Evolutionary conservation across 495 filamentous ascomycete species (phyloP).

Genomic region (Penicillium steckii): DNA sequence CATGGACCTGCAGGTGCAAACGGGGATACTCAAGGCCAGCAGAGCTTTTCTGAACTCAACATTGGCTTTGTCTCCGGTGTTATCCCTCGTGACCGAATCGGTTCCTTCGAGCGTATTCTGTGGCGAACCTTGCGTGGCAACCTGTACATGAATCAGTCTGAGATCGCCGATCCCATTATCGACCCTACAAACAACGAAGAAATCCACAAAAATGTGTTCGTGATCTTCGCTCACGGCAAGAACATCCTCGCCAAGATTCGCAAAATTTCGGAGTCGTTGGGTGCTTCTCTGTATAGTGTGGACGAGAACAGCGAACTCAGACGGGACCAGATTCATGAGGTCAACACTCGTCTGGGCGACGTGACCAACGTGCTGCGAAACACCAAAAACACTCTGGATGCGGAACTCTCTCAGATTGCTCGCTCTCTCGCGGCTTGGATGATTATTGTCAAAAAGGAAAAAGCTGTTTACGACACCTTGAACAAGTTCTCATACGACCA

Average conservation of each 20-base stretch:
- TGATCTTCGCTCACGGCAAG: slow-evolving; percentile 98
- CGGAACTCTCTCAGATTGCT: slow-evolving; percentile 88
- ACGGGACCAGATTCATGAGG: slow-evolving; percentile 92
- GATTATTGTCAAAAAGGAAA: slow-evolving; percentile 96
- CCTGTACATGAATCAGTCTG: slow-evolving; percentile 99
- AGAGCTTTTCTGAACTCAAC: slow-evolving; percentile 92
- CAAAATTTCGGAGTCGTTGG: slow-evolving; percentile 96
- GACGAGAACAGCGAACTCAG: slow-evolving; percentile 95
- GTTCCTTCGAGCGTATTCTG: slow-evolving; percentile 92
- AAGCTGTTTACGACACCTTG: slow-evolving; percentile 94
- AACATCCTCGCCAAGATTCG: slow-evolving; percentile 98
- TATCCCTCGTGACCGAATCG: slow-evolving; percentile 88
- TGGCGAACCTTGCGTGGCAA: slow-evolving; percentile 97
- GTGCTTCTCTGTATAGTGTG: slow-evolving; percentile 91
- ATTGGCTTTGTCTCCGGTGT: slow-evolving; percentile 99
- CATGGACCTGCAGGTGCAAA: slow-evolving; percentile 57
- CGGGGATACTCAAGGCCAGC: slow-evolving; percentile 69
- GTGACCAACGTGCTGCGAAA: slow-evolving; percentile 87
- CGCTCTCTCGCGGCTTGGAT: slow-evolving; percentile 91
- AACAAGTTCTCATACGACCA: slow-evolving; percentile 97
- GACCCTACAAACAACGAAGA: slow-evolving; percentile 90
- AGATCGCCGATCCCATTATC: slow-evolving; percentile 92
- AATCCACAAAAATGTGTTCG: slow-evolving; percentile 95
- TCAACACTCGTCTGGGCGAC: slow-evolving; percentile 88
- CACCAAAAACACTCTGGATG: slow-evolving; percentile 93